Evolutionary conservation across 345 rosid genomes (phyloP).

Genomic region (Corchorus olitorius): DNA sequence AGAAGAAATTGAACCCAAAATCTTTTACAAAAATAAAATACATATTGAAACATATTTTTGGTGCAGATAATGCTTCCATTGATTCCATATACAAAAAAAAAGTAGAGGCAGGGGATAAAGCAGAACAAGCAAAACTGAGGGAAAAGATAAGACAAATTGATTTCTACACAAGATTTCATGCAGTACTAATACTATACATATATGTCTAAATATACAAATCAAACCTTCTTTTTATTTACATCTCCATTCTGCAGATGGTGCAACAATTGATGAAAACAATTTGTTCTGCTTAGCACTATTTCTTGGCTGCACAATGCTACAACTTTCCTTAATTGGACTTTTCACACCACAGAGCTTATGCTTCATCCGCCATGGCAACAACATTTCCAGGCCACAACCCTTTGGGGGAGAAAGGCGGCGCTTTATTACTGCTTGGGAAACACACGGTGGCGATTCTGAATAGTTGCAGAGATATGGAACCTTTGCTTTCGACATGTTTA

Average conservation of each 20-base stretch:
- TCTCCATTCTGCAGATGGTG: constrained; percentile 16
- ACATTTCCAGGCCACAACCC: constrained; percentile 67
- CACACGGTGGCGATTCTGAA: constrained; percentile 29
- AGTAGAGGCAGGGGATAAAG: background rate
- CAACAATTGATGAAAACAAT: background rate
- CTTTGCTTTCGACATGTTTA: constrained; percentile 35
- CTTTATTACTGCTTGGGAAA: constrained; percentile 12
- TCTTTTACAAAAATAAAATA: too few relatives aligned
- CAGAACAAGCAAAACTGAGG: background rate
- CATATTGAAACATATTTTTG: too few relatives aligned
- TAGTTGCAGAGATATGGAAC: constrained; percentile 32
- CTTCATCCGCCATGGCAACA: constrained; percentile 72
- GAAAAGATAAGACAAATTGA: background rate
- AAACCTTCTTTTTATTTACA: constrained; percentile 5
- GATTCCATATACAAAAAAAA: background rate
- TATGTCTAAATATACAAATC: background rate
- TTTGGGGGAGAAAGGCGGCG: constrained; percentile 39
- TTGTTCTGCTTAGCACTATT: constrained; percentile 35
- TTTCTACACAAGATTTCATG: background rate
- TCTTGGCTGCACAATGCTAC: constrained; percentile 24
- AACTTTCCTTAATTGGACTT: constrained; percentile 43
- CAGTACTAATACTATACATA: background rate
- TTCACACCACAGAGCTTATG: constrained; percentile 68
- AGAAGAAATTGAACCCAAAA: too few relatives aligned
- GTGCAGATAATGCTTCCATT: too few relatives aligned